Conservation (phyloP, 768 basidiomycete genomes). For the Rhodotorula toruloides region DNA sequence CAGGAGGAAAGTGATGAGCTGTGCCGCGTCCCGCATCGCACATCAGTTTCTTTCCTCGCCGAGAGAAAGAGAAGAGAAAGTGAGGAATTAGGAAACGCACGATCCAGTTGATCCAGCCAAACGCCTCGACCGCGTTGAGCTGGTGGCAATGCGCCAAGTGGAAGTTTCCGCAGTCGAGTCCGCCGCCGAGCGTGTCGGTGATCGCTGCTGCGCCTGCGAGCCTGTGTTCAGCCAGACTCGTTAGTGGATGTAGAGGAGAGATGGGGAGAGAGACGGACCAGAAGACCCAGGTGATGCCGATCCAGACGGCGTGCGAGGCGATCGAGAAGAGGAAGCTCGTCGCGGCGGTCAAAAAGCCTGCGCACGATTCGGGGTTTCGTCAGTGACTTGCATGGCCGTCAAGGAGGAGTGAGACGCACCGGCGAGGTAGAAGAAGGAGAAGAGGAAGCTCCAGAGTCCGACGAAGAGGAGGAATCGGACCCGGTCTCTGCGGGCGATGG, state of each 20-base stretch:
- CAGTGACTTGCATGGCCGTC: no score
- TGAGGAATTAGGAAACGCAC: not conserved
- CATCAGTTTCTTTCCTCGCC: not conserved
- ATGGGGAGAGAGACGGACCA: constrained; percentile 18
- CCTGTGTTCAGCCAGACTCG: not conserved
- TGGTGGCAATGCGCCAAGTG: constrained; percentile 31
- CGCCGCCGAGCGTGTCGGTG: constrained; percentile 24
- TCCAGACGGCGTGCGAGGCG: constrained; percentile 34
- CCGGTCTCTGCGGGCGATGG: not conserved
- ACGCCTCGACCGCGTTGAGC: constrained; percentile 38
- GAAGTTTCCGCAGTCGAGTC: constrained; percentile 23
- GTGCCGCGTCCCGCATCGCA: not conserved
- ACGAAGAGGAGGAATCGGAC: constrained; percentile 37
- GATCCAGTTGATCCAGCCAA: constrained; percentile 42
- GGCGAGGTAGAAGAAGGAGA: constrained; percentile 33
- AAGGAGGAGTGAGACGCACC: constrained; percentile 18
- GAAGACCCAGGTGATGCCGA: constrained; percentile 43
- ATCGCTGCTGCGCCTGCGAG: constrained; percentile 40
- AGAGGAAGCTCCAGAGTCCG: constrained; percentile 38
- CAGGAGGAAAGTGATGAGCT: constrained; percentile 33
- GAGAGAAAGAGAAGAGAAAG: not conserved
- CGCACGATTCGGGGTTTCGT: no score
- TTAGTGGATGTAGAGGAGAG: not conserved
- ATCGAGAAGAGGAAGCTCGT: constrained; percentile 42
- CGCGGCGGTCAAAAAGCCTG: constrained; percentile 35